Percentiles rank a stretch among this genome's conserved stretches.
These are phyloP conservation scores for Rhamnella rubrinervis DNA, from an alignment of 331 rosid species.

Conservation along the genomic window DNA sequence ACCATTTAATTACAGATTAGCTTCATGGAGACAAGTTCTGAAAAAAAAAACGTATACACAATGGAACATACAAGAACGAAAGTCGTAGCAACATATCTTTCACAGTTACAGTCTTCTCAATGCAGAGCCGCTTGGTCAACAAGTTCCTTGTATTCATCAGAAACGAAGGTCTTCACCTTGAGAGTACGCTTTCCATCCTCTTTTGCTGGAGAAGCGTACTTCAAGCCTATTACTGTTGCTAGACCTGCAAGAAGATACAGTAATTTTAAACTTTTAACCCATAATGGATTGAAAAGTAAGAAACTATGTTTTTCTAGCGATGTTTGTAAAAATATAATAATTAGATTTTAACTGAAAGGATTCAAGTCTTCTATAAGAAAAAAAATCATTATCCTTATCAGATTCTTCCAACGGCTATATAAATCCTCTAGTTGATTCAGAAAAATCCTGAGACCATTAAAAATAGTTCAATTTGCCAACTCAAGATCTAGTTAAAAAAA, in stretches of 20 bases:
- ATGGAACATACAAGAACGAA: background rate
- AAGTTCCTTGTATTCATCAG: constrained; percentile 55
- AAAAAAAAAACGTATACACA: background rate
- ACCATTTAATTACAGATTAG: too few species aligned
- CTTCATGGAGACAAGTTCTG: too few species aligned
- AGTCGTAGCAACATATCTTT: background rate
- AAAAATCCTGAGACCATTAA: too few species aligned
- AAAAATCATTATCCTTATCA: too few species aligned
- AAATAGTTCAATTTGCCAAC: too few species aligned
- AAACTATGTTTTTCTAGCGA: too few species aligned
- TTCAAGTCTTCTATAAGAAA: too few species aligned
- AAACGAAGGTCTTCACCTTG: constrained; percentile 63
- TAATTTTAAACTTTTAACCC: background rate
- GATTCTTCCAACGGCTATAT: too few species aligned
- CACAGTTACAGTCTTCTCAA: constrained; percentile 18
- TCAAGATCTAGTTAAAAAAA: background rate
- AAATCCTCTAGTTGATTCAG: too few species aligned
- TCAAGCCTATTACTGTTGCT: constrained; percentile 77
- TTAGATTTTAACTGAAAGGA: background rate
- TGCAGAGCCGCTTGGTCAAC: constrained; percentile 60
- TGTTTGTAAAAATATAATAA: too few species aligned
- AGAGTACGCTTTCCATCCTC: constrained; percentile 47
- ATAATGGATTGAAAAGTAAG: too few species aligned
- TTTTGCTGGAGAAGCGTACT: constrained; percentile 62
- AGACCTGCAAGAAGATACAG: constrained; percentile 47